Percentiles rank a stretch among this genome's conserved stretches.
Conservation (phyloP, 257 asterid genomes). For the Solanum stenotomum region DNA sequence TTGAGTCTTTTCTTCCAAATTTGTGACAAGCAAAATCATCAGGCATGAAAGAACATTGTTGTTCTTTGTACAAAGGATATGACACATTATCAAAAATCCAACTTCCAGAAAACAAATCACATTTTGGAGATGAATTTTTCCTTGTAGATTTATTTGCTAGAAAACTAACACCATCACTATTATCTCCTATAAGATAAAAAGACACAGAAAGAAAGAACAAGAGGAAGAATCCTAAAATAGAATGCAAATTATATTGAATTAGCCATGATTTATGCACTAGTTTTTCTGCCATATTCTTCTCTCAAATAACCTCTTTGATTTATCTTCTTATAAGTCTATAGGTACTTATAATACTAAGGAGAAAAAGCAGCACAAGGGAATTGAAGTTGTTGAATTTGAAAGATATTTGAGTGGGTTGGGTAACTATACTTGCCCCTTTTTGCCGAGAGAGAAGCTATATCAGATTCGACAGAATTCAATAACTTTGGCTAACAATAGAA, state of each 20-base stretch:
- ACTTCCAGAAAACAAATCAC: constrained; percentile 22
- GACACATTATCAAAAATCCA: constrained; percentile 28
- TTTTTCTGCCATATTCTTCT: background rate
- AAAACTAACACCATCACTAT: background rate
- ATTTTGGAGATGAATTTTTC: background rate
- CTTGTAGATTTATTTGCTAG: background rate
- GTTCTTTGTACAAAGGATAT: constrained; percentile 17
- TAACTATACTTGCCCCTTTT: background rate
- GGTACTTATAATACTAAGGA: background rate
- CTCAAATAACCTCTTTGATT: background rate
- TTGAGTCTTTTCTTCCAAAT: constrained; percentile 22
- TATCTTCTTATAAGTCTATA: background rate
- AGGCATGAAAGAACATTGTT: constrained; percentile 23
- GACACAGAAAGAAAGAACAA: background rate
- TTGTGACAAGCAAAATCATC: constrained; percentile 33
- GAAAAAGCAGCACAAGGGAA: background rate
- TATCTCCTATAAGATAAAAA: background rate
- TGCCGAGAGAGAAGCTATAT: accelerated
- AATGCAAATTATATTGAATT: background rate
- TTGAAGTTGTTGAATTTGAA: background rate
- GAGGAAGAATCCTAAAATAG: background rate
- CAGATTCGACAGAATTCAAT: background rate
- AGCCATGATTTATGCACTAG: background rate
- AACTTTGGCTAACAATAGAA: background rate
- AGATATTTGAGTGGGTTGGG: background rate